Conservation (phyloP, 495 filamentous ascomycete species). For the Neurospora discreta region DNA sequence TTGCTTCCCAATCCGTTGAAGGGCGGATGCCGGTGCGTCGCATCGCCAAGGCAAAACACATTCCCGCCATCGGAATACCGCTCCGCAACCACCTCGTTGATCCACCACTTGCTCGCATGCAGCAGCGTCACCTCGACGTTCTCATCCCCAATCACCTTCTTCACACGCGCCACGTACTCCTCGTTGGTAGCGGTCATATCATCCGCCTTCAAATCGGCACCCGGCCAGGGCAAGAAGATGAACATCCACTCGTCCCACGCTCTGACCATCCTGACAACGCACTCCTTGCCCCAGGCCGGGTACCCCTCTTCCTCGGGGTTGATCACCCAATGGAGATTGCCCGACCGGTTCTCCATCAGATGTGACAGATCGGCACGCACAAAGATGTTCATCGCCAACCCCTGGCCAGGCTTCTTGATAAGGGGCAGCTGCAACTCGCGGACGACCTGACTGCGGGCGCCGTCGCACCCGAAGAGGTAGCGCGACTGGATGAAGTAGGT, state of each 20-base stretch:
- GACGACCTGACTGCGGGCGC: slow-evolving; percentile 41
- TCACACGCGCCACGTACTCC: slow-evolving; percentile 28
- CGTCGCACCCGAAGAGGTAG: slow-evolving; percentile 50
- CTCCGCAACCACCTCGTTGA: slow-evolving; percentile 33
- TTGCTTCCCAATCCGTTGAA: slow-evolving; percentile 38
- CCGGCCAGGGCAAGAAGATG: slow-evolving; percentile 27
- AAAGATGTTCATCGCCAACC: slow-evolving; percentile 43
- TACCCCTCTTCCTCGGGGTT: slow-evolving; percentile 20
- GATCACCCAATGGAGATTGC: slow-evolving; percentile 46
- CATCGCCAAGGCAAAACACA: slow-evolving; percentile 37
- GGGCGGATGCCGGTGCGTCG: slow-evolving; percentile 37
- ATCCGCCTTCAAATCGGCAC: slow-evolving; percentile 17
- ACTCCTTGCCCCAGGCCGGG: slow-evolving; percentile 26
- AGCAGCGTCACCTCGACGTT: slow-evolving; percentile 23
- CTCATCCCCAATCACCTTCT: slow-evolving; percentile 42
- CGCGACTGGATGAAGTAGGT: slow-evolving; percentile 38
- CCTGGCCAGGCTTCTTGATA: slow-evolving; percentile 40
- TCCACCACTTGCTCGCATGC: slow-evolving; percentile 29
- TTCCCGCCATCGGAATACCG: slow-evolving; percentile 27
- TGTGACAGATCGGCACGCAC: slow-evolving; percentile 42
- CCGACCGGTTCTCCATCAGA: slow-evolving; percentile 34
- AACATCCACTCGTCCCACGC: slow-evolving; percentile 39
- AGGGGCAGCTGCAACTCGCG: slow-evolving; percentile 37
- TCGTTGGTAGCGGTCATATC: slow-evolving; percentile 23
- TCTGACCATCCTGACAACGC: slow-evolving; percentile 30